phyloP scores from a whole-genome alignment of 352 stramenopile genomes.

The Globisporangium spinosum region DNA sequence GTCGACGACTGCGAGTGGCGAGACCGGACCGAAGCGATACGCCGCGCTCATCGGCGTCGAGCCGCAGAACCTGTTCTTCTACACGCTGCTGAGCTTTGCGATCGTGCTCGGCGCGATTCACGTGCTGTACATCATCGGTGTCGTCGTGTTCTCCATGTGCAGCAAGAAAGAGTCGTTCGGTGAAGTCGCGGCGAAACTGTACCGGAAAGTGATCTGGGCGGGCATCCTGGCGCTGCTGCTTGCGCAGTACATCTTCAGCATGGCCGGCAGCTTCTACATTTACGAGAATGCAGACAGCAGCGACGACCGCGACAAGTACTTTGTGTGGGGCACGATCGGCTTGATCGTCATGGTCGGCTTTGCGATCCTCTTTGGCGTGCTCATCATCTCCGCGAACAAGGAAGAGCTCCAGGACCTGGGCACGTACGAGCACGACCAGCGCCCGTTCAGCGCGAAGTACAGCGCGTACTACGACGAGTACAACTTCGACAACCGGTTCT shows the following conservation, averaged over 20 bases:
- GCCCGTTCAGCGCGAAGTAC: conserved; percentile 78
- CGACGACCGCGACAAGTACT: conserved; percentile 30
- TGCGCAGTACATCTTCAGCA: conserved; percentile 85
- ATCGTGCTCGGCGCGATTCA: conserved; percentile 59
- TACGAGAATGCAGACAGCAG: conserved; percentile 37
- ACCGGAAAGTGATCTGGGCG: conserved; percentile 81
- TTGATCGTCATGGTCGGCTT: conserved; percentile 48
- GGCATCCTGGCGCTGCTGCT: conserved; percentile 64
- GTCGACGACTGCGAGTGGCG: conserved; percentile 23
- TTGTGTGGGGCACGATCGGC: conserved; percentile 38
- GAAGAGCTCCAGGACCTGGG: conserved; percentile 74
- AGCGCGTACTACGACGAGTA: conserved; percentile 88
- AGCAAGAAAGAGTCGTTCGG: conserved; percentile 65
- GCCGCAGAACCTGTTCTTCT: conserved; percentile 72
- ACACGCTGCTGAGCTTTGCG: conserved; percentile 65
- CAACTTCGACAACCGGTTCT: conserved; percentile 88
- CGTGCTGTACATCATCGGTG: conserved; percentile 53
- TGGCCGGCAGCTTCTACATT: conserved; percentile 76
- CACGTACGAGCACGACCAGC: conserved; percentile 72
- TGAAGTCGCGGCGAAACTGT: conserved; percentile 55
- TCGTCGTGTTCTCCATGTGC: conserved; percentile 41
- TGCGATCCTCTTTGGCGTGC: conserved; percentile 61
- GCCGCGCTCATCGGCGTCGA: conserved; percentile 62
- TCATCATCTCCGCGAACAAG: conserved; percentile 59
- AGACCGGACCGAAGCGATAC: conserved; percentile 69